These are phyloP conservation scores for Termitomyces sp. DNA, from an alignment of 768 basidiomycete genomes.

Conservation along the genomic window DNA sequence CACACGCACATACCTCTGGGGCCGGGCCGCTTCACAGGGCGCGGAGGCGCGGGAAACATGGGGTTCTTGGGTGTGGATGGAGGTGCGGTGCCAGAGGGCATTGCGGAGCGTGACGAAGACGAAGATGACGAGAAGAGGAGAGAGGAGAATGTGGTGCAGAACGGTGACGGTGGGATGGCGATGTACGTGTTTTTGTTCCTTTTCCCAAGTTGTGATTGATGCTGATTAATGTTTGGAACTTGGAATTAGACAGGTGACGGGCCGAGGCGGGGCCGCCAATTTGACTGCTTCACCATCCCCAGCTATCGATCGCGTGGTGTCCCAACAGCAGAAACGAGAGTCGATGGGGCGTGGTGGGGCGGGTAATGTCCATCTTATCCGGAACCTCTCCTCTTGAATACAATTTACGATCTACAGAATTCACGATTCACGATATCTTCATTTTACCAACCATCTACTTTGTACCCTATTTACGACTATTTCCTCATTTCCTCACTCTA, in stretches of 20 bases:
- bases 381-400: neutral
- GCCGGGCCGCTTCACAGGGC: conserved; percentile 11
- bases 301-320: neutral
- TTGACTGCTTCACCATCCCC: neutral
- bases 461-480: neutral
- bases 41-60: conserved; percentile 18
- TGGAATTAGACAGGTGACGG: neutral
- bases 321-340: neutral
- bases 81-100: neutral
- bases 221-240: neutral
- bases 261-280: neutral
- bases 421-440: neutral
- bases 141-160: neutral
- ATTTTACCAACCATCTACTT: too few relatives aligned
- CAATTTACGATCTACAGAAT: neutral
- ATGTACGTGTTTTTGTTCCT: neutral
- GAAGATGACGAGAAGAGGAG: neutral
- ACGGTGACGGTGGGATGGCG: neutral
- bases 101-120: neutral
- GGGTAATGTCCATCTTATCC: neutral
- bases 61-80: neutral
- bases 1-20: neutral
- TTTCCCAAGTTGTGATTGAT: neutral
- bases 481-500: neutral
- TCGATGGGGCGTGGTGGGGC: neutral